Conservation (phyloP, 345 rosid species). For the Eucalyptus sideroxylon region DNA sequence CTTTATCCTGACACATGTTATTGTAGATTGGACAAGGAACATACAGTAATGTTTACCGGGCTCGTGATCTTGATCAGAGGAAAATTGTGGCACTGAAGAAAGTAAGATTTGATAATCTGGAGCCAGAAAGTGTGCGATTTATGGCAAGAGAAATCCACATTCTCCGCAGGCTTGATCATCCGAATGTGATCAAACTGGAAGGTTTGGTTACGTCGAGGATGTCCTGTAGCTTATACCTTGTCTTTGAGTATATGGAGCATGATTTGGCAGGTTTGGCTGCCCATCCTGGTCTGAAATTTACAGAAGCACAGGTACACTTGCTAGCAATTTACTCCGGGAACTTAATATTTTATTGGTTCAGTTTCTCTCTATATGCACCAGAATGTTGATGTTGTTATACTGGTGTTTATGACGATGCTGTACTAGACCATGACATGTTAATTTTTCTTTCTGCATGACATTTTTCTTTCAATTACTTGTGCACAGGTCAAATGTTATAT, state of each 20-base stretch:
- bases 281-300: constrained; percentile 77
- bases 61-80: constrained; percentile 88
- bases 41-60: constrained; percentile 92
- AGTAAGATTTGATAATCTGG: constrained; percentile 91
- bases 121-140: constrained; percentile 94
- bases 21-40: constrained; percentile 99
- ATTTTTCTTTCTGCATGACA: neutral
- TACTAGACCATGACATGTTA: neutral
- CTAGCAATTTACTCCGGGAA: neutral
- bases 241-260: constrained; percentile 99
- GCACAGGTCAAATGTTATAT: constrained; percentile 86
- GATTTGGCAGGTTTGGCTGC: constrained; percentile 95
- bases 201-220: constrained; percentile 98
- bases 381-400: neutral
- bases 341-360: neutral
- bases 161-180: constrained; percentile 88
- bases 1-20: neutral
- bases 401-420: neutral
- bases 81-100: constrained; percentile 94
- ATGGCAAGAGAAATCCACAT: constrained; percentile 98
- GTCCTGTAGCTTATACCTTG: constrained; percentile 98
- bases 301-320: constrained; percentile 71
- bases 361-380: neutral
- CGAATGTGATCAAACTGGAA: constrained; percentile 88
- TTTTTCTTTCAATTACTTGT: neutral